Evolutionary conservation across 1,139 yeast genomes (phyloP).

Genomic region (Entelexis sorbosivorans): DNA sequence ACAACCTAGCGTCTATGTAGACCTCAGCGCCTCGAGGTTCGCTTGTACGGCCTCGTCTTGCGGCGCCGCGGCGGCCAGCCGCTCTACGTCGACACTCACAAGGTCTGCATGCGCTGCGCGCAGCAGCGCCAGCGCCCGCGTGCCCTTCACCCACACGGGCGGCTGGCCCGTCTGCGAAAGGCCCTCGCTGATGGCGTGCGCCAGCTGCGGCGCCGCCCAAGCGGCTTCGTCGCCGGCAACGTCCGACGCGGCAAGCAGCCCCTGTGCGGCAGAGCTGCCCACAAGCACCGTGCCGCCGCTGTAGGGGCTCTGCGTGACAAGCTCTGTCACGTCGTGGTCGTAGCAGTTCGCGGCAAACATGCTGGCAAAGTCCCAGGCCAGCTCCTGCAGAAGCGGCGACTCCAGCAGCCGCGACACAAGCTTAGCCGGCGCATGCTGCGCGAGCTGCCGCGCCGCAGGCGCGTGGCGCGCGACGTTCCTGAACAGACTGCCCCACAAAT

Average conservation of each 20-base stretch:
- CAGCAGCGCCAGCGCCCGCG: conserved; percentile 12
- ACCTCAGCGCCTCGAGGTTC: neutral
- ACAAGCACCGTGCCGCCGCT: conserved; percentile 8
- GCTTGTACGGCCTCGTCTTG: neutral
- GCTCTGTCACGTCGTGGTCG: conserved; percentile 11
- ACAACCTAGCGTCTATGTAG: too few relatives aligned
- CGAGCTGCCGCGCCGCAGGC: conserved; percentile 13
- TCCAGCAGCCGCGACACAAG: conserved; percentile 8
- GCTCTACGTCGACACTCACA: neutral
- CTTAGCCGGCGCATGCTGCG: conserved; percentile 3
- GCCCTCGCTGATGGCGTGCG: neutral
- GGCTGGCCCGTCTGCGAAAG: neutral
- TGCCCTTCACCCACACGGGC: conserved; percentile 16
- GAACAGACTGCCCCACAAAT: conserved; percentile 18
- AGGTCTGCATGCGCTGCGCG: neutral
- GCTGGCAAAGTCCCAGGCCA: conserved; percentile 18
- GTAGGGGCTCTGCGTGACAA: neutral
- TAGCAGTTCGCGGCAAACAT: conserved; percentile 8
- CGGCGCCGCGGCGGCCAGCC: neutral
- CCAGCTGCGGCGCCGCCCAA: conserved; percentile 6
- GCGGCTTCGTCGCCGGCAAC: neutral
- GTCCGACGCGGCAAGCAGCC: neutral
- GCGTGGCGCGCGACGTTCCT: conserved; percentile 21
- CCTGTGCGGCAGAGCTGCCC: neutral
- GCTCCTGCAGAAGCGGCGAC: conserved; percentile 1